These are phyloP conservation scores for Clarireedia paspali DNA, from an alignment of 2,329 filamentous ascomycete genomes.

Conservation along the genomic window DNA sequence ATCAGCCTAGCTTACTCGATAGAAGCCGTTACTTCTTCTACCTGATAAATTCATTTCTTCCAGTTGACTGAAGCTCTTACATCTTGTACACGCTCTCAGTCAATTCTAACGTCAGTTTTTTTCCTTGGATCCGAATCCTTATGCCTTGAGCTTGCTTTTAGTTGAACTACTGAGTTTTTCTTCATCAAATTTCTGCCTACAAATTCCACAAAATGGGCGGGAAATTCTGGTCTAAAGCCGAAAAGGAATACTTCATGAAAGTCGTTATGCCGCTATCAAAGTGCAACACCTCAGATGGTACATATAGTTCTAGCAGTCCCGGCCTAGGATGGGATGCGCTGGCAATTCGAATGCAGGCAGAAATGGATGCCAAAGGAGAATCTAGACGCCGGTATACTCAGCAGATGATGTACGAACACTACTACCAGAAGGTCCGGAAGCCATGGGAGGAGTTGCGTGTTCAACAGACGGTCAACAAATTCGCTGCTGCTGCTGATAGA, in stretches of 20 bases:
- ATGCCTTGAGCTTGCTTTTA: no score
- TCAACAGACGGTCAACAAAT: background rate
- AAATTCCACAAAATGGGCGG: constrained; percentile 7
- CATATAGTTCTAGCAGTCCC: background rate
- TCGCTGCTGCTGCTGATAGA: background rate
- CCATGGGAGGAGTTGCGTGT: background rate
- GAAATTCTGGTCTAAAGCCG: constrained; percentile 5
- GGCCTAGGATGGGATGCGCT: constrained; percentile 1
- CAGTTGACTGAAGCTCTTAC: no score
- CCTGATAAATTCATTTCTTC: no score
- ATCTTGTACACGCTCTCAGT: no score
- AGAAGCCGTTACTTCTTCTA: no score
- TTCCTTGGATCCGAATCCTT: no score
- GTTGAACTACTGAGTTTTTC: no score
- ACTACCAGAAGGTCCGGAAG: constrained; percentile 10
- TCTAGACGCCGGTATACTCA: constrained; percentile 2
- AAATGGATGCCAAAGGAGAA: background rate
- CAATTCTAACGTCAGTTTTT: no score
- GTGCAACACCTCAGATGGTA: background rate
- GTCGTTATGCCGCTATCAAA: constrained; percentile 3
- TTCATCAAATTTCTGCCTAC: no score
- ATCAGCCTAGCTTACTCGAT: no score
- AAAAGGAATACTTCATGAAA: constrained; percentile 5
- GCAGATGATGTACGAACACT: constrained; percentile 12
- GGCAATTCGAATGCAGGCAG: constrained; percentile 8